These are phyloP conservation scores for Mycena galopus DNA, from an alignment of 768 basidiomycete genomes.

Conservation along the genomic window DNA sequence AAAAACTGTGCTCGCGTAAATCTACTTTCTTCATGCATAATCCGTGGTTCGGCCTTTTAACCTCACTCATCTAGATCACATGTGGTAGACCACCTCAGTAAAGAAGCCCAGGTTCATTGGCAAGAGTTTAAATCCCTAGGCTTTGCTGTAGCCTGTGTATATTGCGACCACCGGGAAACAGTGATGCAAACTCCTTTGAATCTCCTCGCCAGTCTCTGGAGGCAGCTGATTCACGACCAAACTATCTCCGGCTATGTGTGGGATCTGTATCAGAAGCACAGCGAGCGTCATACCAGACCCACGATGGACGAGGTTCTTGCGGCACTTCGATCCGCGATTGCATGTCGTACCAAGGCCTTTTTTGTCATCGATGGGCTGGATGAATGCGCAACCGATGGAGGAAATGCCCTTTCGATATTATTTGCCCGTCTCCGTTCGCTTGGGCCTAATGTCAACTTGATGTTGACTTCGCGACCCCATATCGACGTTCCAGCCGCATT, in stretches of 20 bases:
- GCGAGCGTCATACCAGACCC: neutral
- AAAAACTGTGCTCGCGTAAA: neutral
- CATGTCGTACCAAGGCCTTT: neutral
- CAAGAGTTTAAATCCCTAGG: neutral
- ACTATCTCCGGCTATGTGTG: neutral
- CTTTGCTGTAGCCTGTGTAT: neutral
- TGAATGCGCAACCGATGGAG: neutral
- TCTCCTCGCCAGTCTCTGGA: neutral
- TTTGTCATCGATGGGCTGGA: neutral
- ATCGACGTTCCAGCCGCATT: neutral
- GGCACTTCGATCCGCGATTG: neutral
- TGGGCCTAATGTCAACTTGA: neutral
- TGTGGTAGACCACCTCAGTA: neutral
- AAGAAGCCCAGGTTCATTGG: neutral
- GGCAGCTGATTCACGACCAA: neutral
- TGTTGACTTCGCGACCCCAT: neutral
- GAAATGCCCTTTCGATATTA: neutral
- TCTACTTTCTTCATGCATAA: neutral
- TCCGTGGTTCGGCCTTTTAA: neutral
- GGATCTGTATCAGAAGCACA: neutral
- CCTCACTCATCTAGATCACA: neutral
- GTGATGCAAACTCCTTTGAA: neutral
- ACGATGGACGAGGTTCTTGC: neutral
- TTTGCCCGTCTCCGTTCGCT: neutral
- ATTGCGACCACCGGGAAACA: neutral